Evolutionary conservation across 2,329 filamentous ascomycete genomes (phyloP).

Genomic region (Macrophomina phaseolina): DNA sequence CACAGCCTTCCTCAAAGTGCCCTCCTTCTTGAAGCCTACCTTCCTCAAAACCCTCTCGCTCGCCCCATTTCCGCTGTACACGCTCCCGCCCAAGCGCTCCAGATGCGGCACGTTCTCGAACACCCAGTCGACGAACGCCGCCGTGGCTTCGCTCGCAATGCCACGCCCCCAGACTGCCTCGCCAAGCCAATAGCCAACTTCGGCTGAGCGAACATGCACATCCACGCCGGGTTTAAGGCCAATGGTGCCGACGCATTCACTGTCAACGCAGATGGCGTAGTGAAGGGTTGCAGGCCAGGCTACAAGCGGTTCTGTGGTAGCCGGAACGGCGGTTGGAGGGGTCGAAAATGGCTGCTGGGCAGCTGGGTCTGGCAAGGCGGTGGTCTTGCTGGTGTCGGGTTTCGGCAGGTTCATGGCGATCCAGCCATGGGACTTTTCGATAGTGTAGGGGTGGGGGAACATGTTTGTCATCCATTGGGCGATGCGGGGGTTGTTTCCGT

Average conservation of each 20-base stretch:
- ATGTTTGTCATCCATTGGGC: conserved; percentile 44
- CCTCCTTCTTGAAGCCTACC: conserved; percentile 47
- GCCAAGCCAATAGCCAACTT: conserved; percentile 52
- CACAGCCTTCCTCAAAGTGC: conserved; percentile 40
- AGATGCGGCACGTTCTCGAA: conserved; percentile 38
- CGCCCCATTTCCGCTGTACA: conserved; percentile 40
- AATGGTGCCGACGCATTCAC: conserved; percentile 43
- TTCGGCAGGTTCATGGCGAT: conserved; percentile 38
- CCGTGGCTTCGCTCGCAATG: conserved; percentile 41
- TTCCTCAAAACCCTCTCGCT: conserved; percentile 46
- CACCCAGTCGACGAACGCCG: conserved; percentile 42
- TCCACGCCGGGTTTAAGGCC: conserved; percentile 46
- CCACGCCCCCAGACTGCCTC: conserved; percentile 45
- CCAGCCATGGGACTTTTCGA: conserved; percentile 41
- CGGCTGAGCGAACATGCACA: conserved; percentile 43
- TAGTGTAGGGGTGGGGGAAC: conserved; percentile 49
- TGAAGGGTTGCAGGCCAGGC: conserved; percentile 11
- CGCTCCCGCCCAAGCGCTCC: conserved; percentile 38
- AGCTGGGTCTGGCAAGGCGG: background rate
- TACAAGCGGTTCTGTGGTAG: background rate
- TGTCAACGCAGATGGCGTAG: conserved; percentile 28
- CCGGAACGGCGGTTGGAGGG: conserved; percentile 27
- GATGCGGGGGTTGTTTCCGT: conserved; percentile 41
- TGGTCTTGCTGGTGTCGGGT: background rate
- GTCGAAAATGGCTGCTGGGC: conserved; percentile 32